Percentiles rank a stretch among this genome's conserved stretches.
Conservation (phyloP, 371 early-diverging fungal genomes). For the Mucor ambiguus region DNA sequence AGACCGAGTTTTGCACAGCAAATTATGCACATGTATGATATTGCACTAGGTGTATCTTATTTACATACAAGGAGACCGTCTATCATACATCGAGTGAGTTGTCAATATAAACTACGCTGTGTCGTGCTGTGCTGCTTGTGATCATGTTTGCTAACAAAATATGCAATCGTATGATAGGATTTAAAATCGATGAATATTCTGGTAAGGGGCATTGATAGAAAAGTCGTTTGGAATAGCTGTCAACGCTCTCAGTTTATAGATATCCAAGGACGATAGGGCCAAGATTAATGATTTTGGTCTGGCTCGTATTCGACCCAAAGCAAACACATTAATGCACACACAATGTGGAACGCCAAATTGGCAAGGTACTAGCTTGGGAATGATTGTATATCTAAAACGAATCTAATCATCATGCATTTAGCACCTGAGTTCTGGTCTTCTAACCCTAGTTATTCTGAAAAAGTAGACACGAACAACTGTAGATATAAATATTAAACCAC, state of each 20-base stretch:
- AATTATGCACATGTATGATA: constrained; percentile 83
- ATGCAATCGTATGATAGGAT: constrained; percentile 44
- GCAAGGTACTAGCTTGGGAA: constrained; percentile 36
- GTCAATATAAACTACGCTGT: neutral
- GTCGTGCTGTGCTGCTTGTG: neutral
- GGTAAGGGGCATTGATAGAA: constrained; percentile 28
- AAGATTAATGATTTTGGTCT: constrained; percentile 86
- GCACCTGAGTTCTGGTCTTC: constrained; percentile 80
- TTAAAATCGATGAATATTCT: constrained; percentile 87
- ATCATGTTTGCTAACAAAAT: neutral
- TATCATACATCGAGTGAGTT: constrained; percentile 47
- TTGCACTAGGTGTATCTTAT: constrained; percentile 76
- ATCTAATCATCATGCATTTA: constrained; percentile 5
- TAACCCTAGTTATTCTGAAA: constrained; percentile 76
- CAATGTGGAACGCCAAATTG: constrained; percentile 82
- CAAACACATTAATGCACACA: constrained; percentile 69
- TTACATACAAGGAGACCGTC: constrained; percentile 61
- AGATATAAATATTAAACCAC: neutral
- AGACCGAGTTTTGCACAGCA: constrained; percentile 67
- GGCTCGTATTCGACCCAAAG: constrained; percentile 72
- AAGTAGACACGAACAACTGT: constrained; percentile 50
- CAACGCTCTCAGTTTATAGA: constrained; percentile 28
- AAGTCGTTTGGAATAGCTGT: too few species aligned
- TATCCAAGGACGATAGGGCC: constrained; percentile 66
- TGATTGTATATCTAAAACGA: neutral